Evolutionary conservation across 2,329 filamentous ascomycete species (phyloP).

Genomic region (Ophiostoma ulmi): DNA sequence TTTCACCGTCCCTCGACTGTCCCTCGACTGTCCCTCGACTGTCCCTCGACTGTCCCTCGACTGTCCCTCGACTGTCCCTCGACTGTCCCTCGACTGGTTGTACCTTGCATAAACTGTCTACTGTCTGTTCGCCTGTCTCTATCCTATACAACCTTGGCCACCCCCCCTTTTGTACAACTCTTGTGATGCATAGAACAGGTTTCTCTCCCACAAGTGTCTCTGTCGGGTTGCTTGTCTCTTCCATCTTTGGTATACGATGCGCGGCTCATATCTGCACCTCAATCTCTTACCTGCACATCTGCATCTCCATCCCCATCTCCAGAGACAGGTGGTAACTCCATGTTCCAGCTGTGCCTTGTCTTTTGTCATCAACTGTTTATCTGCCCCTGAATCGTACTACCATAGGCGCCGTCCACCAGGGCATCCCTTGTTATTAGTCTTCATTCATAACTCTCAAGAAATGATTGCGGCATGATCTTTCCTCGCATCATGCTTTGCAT

Average conservation of each 20-base stretch:
- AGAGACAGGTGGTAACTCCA: not conserved
- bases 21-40: no score
- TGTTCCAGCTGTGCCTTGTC: not conserved
- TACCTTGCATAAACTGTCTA: not conserved
- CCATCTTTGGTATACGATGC: constrained; percentile 1
- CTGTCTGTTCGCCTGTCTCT: not conserved
- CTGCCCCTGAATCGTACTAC: constrained; percentile 4
- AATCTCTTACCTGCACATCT: not conserved
- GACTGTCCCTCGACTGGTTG: not conserved
- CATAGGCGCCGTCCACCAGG: not conserved
- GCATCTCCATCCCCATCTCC: not conserved
- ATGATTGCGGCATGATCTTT: not conserved
- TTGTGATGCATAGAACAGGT: not conserved
- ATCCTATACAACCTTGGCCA: not conserved
- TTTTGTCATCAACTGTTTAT: not conserved
- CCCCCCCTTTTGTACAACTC: not conserved
- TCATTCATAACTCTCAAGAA: not conserved
- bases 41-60: no score
- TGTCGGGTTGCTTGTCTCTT: not conserved
- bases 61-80: no score
- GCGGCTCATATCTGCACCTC: not conserved
- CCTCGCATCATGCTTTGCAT: not conserved
- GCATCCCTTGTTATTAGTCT: not conserved
- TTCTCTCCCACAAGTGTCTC: not conserved
- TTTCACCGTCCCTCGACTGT: no score